Base-by-base conservation (phyloP, 805 yeast genomes). In the Wickerhamiella cacticola region DNA sequence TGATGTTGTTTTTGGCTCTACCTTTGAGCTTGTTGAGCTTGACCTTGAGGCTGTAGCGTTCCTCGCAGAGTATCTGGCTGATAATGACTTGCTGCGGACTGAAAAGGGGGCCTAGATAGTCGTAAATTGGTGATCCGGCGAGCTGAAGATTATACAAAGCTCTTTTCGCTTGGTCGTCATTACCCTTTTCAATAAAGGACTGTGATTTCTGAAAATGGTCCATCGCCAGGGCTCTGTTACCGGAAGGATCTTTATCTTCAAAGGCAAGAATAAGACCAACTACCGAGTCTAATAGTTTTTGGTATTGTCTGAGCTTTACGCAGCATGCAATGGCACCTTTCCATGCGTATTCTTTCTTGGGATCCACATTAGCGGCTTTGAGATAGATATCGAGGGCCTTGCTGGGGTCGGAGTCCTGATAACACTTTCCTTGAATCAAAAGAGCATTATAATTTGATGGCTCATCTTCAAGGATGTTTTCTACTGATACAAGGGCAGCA, bases 381-480 rank as follows among this genome's bases (percentile, higher is more conserved):
- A 58, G 13, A 77, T 63, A 41, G 72, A 76, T 18, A 60, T 70
- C 34, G 65, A 68, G 13, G 74, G 79, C 64, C 45, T 75, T 76
- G 28, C 71, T 59, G 13, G 74, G 63, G 1, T 55, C 64, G 19
- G 58, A 59, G 50, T 77, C 78, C 29, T 59, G 61, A 49, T 72
- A 68, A 1, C 86, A 74, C 59, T 84, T 86, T 7, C 92, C 96
- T 43, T 74, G 65, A 56, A 87, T 78, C 3, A 62, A 49, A 25
- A 56, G 47, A 6, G 63, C 96, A 58, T 73, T 74, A 60, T 79
- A 81, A 60, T 75, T 75, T 6, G 68, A 55, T 2, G 69, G 66
- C 51, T 84, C 94, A 3, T 67, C 52, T 9, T 69, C 71, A 8
- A 86, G 61, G 2, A 76, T 80, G 31, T 75, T 74, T 23, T 74